A percentile compares a stretch with the other conserved stretches of the same genome.
These are phyloP conservation scores for Cokeromyces recurvatus DNA, from an alignment of 371 early-diverging fungal species.

Conservation along the genomic window DNA sequence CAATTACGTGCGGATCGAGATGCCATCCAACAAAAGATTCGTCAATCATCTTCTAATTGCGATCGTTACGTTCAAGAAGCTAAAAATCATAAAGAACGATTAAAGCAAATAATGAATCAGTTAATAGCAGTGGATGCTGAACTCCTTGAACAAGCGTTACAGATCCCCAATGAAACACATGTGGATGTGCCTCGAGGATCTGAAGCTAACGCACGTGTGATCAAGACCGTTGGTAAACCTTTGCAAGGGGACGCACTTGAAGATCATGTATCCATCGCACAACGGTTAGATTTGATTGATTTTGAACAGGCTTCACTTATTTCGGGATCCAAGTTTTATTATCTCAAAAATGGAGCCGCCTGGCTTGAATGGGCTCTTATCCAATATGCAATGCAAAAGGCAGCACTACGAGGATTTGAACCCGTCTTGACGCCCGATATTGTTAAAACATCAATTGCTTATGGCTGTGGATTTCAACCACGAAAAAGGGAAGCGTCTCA, in stretches of 20 bases:
- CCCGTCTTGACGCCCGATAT: conserved; percentile 88
- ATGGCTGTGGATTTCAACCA: conserved; percentile 91
- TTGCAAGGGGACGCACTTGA: conserved; percentile 14
- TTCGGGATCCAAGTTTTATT: conserved; percentile 84
- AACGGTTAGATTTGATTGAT: conserved; percentile 67
- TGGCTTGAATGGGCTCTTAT: conserved; percentile 83
- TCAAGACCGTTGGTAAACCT: conserved; percentile 44
- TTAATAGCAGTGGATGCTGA: conserved; percentile 8
- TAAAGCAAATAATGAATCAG: conserved; percentile 11
- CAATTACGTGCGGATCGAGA: conserved; percentile 8
- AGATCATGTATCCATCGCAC: conserved; percentile 70
- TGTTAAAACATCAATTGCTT: conserved; percentile 72
- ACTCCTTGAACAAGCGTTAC: conserved; percentile 35
- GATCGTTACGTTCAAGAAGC: conserved; percentile 16
- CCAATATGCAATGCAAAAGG: conserved; percentile 79
- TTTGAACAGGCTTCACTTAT: conserved; percentile 80
- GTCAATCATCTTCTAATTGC: conserved; percentile 6
- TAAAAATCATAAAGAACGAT: conserved; percentile 20
- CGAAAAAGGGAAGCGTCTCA: conserved; percentile 75
- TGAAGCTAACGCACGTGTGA: conserved; percentile 50
- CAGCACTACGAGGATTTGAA: conserved; percentile 64
- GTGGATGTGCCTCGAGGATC: conserved; percentile 62
- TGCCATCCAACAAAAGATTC: conserved; percentile 11
- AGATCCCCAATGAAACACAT: conserved; percentile 73
- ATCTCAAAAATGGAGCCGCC: conserved; percentile 78